phyloP scores from a whole-genome alignment of 2,329 filamentous ascomycete genomes.

The Pseudogymnoascus sp. region DNA sequence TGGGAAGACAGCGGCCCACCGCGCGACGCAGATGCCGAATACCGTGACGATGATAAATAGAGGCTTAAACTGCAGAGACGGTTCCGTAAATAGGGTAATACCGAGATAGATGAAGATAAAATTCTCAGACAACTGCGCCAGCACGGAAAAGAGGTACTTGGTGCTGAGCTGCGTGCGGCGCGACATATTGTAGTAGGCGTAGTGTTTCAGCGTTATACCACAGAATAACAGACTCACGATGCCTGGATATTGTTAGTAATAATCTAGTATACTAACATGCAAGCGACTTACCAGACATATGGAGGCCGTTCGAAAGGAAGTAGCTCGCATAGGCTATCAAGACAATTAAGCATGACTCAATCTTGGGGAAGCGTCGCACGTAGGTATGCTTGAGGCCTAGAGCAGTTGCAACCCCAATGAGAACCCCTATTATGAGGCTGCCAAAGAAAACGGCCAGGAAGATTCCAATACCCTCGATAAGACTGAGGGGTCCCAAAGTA shows the following conservation, averaged over 20 bases:
- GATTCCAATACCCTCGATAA: slow-evolving; percentile 86
- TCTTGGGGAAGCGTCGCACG: slow-evolving; percentile 85
- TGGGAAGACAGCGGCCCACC: slow-evolving; percentile 92
- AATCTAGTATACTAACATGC: slow-evolving; percentile 9
- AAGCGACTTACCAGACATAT: slow-evolving; percentile 76
- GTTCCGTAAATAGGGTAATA: slow-evolving; percentile 87
- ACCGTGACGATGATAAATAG: slow-evolving; percentile 91
- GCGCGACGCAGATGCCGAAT: slow-evolving; percentile 80
- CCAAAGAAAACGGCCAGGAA: slow-evolving; percentile 96
- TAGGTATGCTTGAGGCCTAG: slow-evolving; percentile 90
- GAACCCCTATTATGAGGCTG: slow-evolving; percentile 78
- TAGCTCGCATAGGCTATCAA: slow-evolving; percentile 94
- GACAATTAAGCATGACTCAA: slow-evolving; percentile 89
- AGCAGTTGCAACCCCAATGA: slow-evolving; percentile 80
- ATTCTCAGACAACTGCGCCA: slow-evolving; percentile 93
- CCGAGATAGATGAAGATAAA: slow-evolving; percentile 99
- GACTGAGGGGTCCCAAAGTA: slow-evolving; percentile 66
- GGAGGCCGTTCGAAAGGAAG: slow-evolving; percentile 92
- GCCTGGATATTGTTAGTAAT: slow-evolving; percentile 8
- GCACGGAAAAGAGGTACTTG: slow-evolving; percentile 93
- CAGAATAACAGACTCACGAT: slow-evolving; percentile 97
- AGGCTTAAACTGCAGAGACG: slow-evolving; percentile 80
- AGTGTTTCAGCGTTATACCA: slow-evolving; percentile 96
- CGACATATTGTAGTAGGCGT: slow-evolving; percentile 99
- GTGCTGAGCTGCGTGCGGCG: slow-evolving; percentile 93